Percentiles rank a stretch among this genome's conserved stretches.
These are phyloP conservation scores for Claviceps arundinis DNA, from an alignment of 2,329 filamentous ascomycete species.

Conservation along the genomic window DNA sequence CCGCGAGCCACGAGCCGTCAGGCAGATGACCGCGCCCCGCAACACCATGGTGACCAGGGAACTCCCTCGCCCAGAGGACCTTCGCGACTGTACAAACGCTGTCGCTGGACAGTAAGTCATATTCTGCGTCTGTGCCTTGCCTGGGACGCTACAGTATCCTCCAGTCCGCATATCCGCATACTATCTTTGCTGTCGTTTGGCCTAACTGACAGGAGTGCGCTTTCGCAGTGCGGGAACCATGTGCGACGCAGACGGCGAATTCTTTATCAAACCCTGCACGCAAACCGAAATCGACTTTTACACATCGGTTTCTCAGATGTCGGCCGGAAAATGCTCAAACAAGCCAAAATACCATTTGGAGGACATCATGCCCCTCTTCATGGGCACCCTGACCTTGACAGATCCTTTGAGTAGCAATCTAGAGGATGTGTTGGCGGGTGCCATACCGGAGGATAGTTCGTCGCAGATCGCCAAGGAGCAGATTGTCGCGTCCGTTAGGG, in stretches of 20 bases:
- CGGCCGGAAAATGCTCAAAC: conserved; percentile 43
- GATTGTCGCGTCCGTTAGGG: conserved; percentile 19
- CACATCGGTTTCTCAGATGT: conserved; percentile 37
- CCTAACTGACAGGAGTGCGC: not conserved
- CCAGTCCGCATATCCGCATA: not conserved
- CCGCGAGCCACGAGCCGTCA: not conserved
- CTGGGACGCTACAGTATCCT: not conserved
- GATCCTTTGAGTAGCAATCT: conserved; percentile 36
- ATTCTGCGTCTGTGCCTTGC: not conserved
- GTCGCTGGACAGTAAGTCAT: conserved; percentile 71
- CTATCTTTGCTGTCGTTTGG: not conserved
- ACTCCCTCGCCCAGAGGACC: conserved; percentile 44
- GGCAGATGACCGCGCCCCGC: not conserved
- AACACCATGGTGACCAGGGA: conserved; percentile 17
- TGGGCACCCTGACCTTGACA: conserved; percentile 65
- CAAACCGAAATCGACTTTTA: conserved; percentile 81
- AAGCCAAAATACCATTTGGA: conserved; percentile 41
- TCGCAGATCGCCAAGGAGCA: conserved; percentile 20
- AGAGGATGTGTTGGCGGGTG: conserved; percentile 32
- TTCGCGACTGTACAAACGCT: conserved; percentile 59
- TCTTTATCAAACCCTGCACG: conserved; percentile 93
- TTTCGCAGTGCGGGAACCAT: conserved; percentile 69
- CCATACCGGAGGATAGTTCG: conserved; percentile 25
- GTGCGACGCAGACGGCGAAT: conserved; percentile 65
- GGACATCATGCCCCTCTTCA: conserved; percentile 70